Base-by-base conservation (phyloP, 2,329 filamentous ascomycete genomes). In the Ceratocystis eucalypticola region DNA sequence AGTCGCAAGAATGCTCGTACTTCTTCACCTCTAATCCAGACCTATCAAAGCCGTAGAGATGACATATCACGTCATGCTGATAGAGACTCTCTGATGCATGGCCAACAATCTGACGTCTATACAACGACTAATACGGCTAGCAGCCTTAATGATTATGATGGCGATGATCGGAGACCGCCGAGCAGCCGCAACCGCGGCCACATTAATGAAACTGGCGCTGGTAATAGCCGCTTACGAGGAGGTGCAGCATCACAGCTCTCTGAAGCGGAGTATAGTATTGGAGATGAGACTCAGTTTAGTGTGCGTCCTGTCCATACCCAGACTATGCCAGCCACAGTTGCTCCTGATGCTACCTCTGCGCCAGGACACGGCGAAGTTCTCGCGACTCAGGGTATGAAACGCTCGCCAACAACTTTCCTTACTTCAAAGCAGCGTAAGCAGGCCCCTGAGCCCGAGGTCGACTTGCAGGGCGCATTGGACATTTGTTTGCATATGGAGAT, bases 401-500 rank as follows among this genome's bases (percentile, higher is more conserved):
- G 88, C 53, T 86, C 85, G 4, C 87, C 88, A 1, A 91, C 88
- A 0, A 86, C 84, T 15, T 75, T 90, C 37, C 37, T 41, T 50
- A 85, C 83, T 28, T 75, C 78, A 1, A 89, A 86, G 72, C 80
- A 87, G 70, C 77, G 81, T 70, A 81, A 80, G 71, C 55, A 59
- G 55, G 80, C 79, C 1, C 78, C 80, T 50, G 78, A 78, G 20
- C 79, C 79, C 55, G 80, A 83, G 8, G 83, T 97, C 68, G 85
- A 96, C 72, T 80, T 96, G 0, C 84, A 94, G 73, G 88, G 88
- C 37, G 91, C 91, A 0, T 78, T 99, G 8, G 91, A 96, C 70
- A 87, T 99, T 45, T 88, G 85, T 63, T 76, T 99, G 55, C 96
- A 96, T 71, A 85, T 96, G 69, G 94, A 99, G 76, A 85, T 96